Evolutionary conservation across 2,329 filamentous ascomycete species (phyloP), one percentile per base, ranked within the genome.

Genomic region (Aspergillus melleus): DNA sequence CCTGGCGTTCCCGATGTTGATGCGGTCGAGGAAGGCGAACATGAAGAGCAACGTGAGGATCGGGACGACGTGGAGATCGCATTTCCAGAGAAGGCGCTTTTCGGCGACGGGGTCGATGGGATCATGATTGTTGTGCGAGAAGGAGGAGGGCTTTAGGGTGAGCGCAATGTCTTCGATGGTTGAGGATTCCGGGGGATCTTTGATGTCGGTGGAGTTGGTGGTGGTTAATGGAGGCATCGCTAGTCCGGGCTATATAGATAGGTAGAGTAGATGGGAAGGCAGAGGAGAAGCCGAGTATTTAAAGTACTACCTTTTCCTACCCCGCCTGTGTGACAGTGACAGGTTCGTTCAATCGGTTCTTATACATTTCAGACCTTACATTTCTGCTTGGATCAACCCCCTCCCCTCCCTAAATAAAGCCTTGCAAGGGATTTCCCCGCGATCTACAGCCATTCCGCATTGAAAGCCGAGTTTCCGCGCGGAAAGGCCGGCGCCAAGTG

Each of bases 1-100:
- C 4, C 79, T 73, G 1, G 79, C 80, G 68, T 82, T 82, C 29
- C 78, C 80, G 55, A 82, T 81, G 61, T 79, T 79, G 66, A 78
- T 76, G n/a, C 80, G 73, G 61, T 82, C 80, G 9, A 82, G 68
- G 56, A 81, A 81, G 2, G 77, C 74, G 42, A 80, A 70, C 14
- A 80, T 67, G 60, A 78, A 81, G 1, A 84, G 68, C 5, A 81
- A 57, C 57, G 75, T 79, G 10, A 84, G 68, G 16, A 80, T 77
- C 0, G 82, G 82, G 6, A 84, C 68, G 26, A 84, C 73, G 50
- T 78, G 74, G 14, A 81, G 60, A 62, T 84, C 82, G 53, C 77
- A 74, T 70, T 84, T 84, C 50, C 77, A 70, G 8, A 83, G 64
- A 14, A 83, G 67, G 58, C 75, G 78, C 66, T 77, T 80, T 61